A percentile compares a stretch with the other conserved stretches of the same genome.
Conservation (phyloP, 306 rosid genomes). For the Trifolium pratense region DNA sequence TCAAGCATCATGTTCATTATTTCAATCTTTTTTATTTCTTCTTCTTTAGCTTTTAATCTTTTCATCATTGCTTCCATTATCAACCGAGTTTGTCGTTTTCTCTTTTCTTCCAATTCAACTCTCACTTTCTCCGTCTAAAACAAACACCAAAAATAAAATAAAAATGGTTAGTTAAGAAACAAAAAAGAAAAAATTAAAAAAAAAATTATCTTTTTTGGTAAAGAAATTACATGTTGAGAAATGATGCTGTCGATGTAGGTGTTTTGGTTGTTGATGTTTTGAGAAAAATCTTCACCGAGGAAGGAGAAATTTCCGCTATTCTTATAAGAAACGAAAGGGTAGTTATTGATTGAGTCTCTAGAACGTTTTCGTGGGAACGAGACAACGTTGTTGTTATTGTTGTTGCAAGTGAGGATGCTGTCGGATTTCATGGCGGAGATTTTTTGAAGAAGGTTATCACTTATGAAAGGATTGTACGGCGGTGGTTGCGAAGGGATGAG, state of each 20-base stretch:
- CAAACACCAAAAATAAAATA: not conserved
- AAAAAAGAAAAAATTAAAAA: too few relatives aligned
- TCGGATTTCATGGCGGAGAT: slow-evolving; percentile 58
- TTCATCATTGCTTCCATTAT: slow-evolving; percentile 61
- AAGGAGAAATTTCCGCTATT: slow-evolving; percentile 54
- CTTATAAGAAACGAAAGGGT: slow-evolving; percentile 37
- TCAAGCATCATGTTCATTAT: slow-evolving; percentile 69
- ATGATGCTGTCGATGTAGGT: slow-evolving; percentile 60
- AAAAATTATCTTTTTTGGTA: not conserved
- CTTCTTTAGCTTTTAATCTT: slow-evolving; percentile 61
- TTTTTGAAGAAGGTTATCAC: slow-evolving; percentile 41
- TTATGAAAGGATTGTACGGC: slow-evolving; percentile 40
- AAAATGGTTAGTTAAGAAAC: not conserved
- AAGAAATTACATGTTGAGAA: slow-evolving; percentile 51
- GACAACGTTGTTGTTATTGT: slow-evolving; percentile 37
- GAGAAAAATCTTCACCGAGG: slow-evolving; percentile 71
- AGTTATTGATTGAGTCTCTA: slow-evolving; percentile 48
- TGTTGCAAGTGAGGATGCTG: slow-evolving; percentile 56
- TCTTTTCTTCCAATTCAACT: slow-evolving; percentile 65
- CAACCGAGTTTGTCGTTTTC: slow-evolving; percentile 61
- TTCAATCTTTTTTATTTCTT: slow-evolving; percentile 65
- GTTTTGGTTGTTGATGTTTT: slow-evolving; percentile 65
- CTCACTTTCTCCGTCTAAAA: slow-evolving; percentile 80
- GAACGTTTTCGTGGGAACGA: slow-evolving; percentile 64
- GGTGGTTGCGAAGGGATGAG: too few relatives aligned